A percentile compares a stretch with the other conserved stretches of the same genome.
These are phyloP conservation scores for Monosporascus sp. DNA, from an alignment of 2,329 filamentous ascomycete genomes.

Conservation along the genomic window DNA sequence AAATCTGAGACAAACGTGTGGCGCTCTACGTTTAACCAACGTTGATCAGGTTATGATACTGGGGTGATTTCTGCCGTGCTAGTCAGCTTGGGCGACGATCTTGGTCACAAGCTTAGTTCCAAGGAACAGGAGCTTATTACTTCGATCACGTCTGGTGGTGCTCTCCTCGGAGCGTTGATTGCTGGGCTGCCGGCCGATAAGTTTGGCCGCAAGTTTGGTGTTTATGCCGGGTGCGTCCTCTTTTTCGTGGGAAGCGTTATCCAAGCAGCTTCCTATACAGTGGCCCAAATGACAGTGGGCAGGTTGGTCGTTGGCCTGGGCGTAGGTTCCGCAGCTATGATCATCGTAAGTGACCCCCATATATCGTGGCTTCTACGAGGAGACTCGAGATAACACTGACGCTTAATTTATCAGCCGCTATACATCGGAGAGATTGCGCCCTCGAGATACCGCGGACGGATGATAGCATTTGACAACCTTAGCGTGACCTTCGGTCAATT, in stretches of 20 bases:
- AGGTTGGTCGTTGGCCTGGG: constrained; percentile 43
- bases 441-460: constrained; percentile 41
- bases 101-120: constrained; percentile 33
- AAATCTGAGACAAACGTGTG: background rate
- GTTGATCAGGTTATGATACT: background rate
- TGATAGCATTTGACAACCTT: constrained; percentile 45
- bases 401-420: background rate
- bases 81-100: constrained; percentile 32
- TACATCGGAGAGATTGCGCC: constrained; percentile 48
- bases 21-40: background rate
- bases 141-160: constrained; percentile 43
- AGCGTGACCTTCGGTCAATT: constrained; percentile 37
- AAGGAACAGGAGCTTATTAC: constrained; percentile 47
- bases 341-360: constrained; percentile 19
- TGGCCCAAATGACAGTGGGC: constrained; percentile 39
- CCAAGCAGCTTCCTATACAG: constrained; percentile 29
- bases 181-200: constrained; percentile 31
- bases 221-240: constrained; percentile 35
- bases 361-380: constrained; percentile 10
- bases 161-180: constrained; percentile 37
- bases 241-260: constrained; percentile 34
- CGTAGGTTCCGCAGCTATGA: constrained; percentile 43
- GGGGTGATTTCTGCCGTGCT: constrained; percentile 29
- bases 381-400: constrained; percentile 7
- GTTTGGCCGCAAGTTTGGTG: constrained; percentile 33